Evolutionary conservation across 177 flowering plant genomes (phyloP).

Genomic region (Vitis hybrid): DNA sequence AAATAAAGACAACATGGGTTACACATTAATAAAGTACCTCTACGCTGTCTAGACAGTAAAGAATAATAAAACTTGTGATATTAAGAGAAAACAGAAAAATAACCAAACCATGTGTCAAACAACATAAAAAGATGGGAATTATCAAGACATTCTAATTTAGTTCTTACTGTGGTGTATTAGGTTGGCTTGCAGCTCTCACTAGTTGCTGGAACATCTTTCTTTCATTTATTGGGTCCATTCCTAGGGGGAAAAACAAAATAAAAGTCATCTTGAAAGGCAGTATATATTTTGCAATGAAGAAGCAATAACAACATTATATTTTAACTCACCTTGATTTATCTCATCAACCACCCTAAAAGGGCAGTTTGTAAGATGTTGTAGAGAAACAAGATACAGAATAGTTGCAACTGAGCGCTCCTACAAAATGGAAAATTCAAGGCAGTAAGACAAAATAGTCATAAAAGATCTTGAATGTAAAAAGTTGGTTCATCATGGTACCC

Average conservation of each 20-base stretch:
- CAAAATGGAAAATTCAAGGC: constrained; percentile 13
- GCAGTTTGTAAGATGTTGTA: constrained; percentile 95
- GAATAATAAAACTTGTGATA: too few species aligned
- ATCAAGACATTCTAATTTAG: neutral
- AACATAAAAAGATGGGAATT: neutral
- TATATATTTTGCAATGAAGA: neutral
- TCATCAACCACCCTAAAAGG: constrained; percentile 99
- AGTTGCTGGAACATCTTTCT: constrained; percentile 98
- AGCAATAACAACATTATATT: neutral
- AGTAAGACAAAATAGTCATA: constrained; percentile 11
- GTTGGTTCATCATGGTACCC: constrained; percentile 44
- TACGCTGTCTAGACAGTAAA: too few species aligned
- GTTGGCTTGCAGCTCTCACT: constrained; percentile 92
- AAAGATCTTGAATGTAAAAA: neutral
- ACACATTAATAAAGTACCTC: too few species aligned
- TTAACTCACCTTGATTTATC: constrained; percentile 85
- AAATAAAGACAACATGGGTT: too few species aligned
- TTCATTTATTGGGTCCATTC: constrained; percentile 98
- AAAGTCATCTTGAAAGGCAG: neutral
- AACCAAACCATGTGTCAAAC: too few species aligned
- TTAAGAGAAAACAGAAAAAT: too few species aligned
- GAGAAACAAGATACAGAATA: constrained; percentile 93
- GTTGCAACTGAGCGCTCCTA: constrained; percentile 97
- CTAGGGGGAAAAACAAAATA: constrained; percentile 31
- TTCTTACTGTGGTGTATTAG: constrained; percentile 93